Conservation (phyloP, 805 yeast species). For the Starmerella sirachaensis region DNA sequence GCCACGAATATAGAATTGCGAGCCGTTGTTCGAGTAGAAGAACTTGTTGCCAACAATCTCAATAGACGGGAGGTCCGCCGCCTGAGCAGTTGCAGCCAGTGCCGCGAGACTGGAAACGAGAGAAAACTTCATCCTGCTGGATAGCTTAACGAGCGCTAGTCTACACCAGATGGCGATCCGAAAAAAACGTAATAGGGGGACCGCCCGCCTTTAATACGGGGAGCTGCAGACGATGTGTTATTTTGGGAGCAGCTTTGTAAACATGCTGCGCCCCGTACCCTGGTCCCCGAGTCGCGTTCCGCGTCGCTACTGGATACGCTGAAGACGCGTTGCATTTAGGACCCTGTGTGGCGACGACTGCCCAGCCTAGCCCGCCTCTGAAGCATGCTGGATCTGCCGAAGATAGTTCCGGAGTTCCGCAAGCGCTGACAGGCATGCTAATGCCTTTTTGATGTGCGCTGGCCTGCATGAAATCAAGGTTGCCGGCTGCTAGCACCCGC, state of each 20-base stretch:
- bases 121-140: conserved; percentile 23
- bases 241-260: conserved; percentile 12
- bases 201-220: background rate
- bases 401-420: no score
- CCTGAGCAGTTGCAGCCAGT: conserved; percentile 21
- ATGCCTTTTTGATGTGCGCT: no score
- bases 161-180: background rate
- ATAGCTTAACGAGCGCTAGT: conserved; percentile 2
- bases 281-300: background rate
- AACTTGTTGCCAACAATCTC: conserved; percentile 65
- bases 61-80: conserved; percentile 37
- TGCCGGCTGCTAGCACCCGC: no score
- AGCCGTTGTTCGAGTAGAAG: conserved; percentile 56
- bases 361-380: no score
- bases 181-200: background rate
- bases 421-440: no score
- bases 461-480: no score
- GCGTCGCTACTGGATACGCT: background rate
- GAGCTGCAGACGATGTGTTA: background rate
- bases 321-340: no score
- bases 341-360: no score
- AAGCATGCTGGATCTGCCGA: no score
- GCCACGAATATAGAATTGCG: conserved; percentile 80
- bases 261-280: conserved; percentile 15
- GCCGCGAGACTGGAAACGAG: conserved; percentile 18